Evolutionary conservation across 2,329 filamentous ascomycete genomes (phyloP).

Genomic region (Alternaria arbusti): DNA sequence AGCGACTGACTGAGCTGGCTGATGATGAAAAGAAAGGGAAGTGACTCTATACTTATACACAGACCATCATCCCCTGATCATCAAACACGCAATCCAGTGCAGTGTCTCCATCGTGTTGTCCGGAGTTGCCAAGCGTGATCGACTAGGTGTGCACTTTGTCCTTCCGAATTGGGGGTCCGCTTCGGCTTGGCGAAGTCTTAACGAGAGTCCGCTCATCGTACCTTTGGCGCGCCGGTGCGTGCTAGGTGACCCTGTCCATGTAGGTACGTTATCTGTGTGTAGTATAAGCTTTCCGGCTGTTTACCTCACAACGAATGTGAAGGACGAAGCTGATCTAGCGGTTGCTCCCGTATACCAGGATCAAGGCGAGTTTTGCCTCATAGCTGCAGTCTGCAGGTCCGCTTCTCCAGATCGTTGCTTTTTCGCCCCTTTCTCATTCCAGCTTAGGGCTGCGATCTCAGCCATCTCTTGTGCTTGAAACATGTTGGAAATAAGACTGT

Average conservation of each 20-base stretch:
- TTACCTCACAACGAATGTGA: constrained; percentile 7
- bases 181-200: constrained; percentile 17
- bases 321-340: constrained; percentile 9
- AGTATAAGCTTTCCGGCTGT: constrained; percentile 7
- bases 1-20: constrained; percentile 19
- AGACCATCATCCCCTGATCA: neutral
- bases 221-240: neutral
- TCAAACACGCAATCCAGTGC: neutral
- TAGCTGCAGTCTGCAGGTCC: constrained; percentile 1
- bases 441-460: neutral
- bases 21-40: constrained; percentile 1
- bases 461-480: neutral
- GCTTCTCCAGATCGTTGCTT: constrained; percentile 1
- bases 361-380: neutral
- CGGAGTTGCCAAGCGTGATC: constrained; percentile 7
- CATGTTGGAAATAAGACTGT: neutral
- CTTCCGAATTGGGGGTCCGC: constrained; percentile 7
- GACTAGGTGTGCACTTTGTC: constrained; percentile 12
- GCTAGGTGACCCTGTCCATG: constrained; percentile 3
- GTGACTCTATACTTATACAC: constrained; percentile 15
- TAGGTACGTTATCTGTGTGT: constrained; percentile 8
- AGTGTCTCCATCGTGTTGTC: constrained; percentile 8
- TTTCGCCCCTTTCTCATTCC: neutral
- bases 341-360: constrained; percentile 8
- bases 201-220: neutral